phyloP scores from a whole-genome alignment of 805 yeast genomes.

The Lachancea sp. region DNA sequence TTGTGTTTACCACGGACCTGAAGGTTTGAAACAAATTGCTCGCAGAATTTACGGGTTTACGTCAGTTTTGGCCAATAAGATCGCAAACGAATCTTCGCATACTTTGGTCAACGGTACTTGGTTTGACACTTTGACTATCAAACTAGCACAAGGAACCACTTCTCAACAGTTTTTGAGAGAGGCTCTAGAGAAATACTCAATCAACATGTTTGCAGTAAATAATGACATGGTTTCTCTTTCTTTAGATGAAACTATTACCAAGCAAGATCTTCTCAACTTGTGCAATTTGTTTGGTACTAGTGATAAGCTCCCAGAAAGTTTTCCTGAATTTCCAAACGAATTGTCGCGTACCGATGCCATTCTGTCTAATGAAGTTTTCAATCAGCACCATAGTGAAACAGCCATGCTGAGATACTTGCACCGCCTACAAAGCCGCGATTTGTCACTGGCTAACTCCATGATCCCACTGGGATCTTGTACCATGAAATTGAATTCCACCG shows the following conservation, averaged over 20 bases:
- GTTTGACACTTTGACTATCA: conserved; percentile 83
- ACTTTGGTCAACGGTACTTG: conserved; percentile 51
- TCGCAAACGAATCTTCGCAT: conserved; percentile 39
- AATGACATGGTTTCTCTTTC: conserved; percentile 63
- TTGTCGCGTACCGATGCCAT: conserved; percentile 52
- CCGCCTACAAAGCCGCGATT: conserved; percentile 75
- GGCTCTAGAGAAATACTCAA: conserved; percentile 58
- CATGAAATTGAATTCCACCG: conserved; percentile 94
- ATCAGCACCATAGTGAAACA: conserved; percentile 87
- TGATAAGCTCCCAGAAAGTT: conserved; percentile 20
- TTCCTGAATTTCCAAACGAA: conserved; percentile 47
- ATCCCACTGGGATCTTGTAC: conserved; percentile 97
- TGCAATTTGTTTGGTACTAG: conserved; percentile 45
- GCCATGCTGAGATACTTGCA: conserved; percentile 89
- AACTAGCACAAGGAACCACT: conserved; percentile 40
- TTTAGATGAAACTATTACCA: conserved; percentile 81
- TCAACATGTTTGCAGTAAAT: conserved; percentile 70
- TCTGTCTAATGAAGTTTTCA: conserved; percentile 72
- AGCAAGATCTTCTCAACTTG: conserved; percentile 52
- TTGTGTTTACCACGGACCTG: conserved; percentile 93
- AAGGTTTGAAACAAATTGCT: conserved; percentile 76
- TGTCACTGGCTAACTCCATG: conserved; percentile 94
- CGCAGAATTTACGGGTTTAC: conserved; percentile 69
- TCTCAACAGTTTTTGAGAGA: conserved; percentile 50
- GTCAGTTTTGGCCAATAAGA: conserved; percentile 56